These are phyloP conservation scores for Neocatenulostroma microsporum DNA, from an alignment of 2,329 filamentous ascomycete genomes.

Conservation along the genomic window DNA sequence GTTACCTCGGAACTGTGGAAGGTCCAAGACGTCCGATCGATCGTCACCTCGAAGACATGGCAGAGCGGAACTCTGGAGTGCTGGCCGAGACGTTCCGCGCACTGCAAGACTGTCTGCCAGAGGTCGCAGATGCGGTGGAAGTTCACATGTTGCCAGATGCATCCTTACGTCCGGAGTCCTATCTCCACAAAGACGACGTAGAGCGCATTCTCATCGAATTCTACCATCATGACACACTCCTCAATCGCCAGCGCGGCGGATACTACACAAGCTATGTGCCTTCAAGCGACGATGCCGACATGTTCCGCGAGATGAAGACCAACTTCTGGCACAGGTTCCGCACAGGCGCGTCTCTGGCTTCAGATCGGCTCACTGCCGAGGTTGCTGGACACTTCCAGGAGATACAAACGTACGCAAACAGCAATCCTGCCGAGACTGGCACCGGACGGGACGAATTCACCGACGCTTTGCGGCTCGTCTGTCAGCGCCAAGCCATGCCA, in stretches of 20 bases:
- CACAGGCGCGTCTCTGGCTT: not conserved
- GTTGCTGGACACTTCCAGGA: not conserved
- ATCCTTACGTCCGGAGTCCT: no score
- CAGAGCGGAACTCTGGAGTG: not conserved
- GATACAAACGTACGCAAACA: not conserved
- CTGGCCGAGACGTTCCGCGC: not conserved
- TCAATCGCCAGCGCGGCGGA: conserved; percentile 3
- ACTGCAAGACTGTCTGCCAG: not conserved
- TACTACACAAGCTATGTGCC: conserved; percentile 1
- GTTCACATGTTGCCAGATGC: not conserved
- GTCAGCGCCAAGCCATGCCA: not conserved
- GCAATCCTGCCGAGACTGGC: not conserved
- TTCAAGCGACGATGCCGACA: not conserved
- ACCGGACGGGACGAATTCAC: conserved; percentile 1
- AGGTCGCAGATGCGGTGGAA: not conserved
- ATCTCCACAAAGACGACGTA: conserved; percentile 2
- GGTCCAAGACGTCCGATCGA: conserved; percentile 3
- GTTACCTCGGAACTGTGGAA: not conserved
- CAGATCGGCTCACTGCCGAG: not conserved
- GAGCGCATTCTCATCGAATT: conserved; percentile 2
- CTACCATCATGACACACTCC: not conserved
- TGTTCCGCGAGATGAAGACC: not conserved
- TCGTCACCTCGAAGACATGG: not conserved
- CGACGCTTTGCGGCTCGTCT: not conserved
- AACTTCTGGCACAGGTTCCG: not conserved